These are phyloP conservation scores for Trichophyton mentagrophytes DNA, from an alignment of 2,329 filamentous ascomycete species.

Conservation along the genomic window DNA sequence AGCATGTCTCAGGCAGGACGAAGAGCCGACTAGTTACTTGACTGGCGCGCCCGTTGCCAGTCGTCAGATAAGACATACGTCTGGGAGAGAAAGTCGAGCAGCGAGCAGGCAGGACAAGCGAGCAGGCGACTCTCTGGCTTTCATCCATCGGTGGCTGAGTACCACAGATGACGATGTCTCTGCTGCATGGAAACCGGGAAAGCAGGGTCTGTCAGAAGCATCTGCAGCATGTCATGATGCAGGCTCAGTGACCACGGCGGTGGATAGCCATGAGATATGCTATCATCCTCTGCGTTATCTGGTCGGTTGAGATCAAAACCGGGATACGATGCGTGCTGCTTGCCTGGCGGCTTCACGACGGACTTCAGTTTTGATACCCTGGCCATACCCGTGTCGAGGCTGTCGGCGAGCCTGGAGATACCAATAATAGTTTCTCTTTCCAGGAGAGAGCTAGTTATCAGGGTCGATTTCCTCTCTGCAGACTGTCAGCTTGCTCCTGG, in stretches of 20 bases:
- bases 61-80: not conserved
- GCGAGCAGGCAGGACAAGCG: not conserved
- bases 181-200: not conserved
- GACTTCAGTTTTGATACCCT: too few species aligned
- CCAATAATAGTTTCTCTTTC: not conserved
- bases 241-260: too few species aligned
- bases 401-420: not conserved
- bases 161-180: not conserved
- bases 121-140: not conserved
- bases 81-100: not conserved
- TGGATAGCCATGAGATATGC: too few species aligned
- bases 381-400: not conserved
- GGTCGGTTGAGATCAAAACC: not conserved
- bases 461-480: not conserved
- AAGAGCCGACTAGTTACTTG: not conserved
- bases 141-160: not conserved
- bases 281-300: not conserved
- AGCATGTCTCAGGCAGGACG: not conserved
- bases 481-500: not conserved
- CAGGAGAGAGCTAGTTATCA: not conserved
- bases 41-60: not conserved
- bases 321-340: not conserved
- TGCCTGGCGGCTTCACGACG: too few species aligned
- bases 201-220: not conserved
- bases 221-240: not conserved